Base-by-base conservation (phyloP, 2,329 filamentous ascomycete genomes). In the Phaeosphaeria sp. region DNA sequence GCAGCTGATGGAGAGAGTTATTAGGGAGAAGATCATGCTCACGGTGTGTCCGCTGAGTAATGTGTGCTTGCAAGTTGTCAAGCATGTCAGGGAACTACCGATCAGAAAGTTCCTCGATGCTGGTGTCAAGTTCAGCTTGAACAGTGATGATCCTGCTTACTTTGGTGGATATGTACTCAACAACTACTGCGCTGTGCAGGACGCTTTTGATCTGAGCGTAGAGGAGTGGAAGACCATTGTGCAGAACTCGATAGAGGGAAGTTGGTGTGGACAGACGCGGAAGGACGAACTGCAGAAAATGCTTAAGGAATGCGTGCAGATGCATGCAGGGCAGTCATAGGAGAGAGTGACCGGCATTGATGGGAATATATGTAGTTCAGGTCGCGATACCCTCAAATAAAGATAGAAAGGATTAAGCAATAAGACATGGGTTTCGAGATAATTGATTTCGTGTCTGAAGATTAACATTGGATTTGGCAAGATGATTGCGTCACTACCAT, bases 41-140 rank as follows among this genome's bases (percentile, higher is more conserved):
- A 91, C 89, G 0, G 81, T 92, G 39, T 94, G 91, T 70, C 91
- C 91, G 1, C 71, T 91, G 58, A 91, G 88, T 65, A 93, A 94
- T 75, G 86, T 93, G n/a, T 87, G 83, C 63, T 83, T 87, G 1
- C 65, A 77, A 49, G 74, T 76, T 25, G 78, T 90, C 21, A 74
- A 78, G 20, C 79, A 87, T 51, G 56, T 69, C 11, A 53, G 61
- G 17, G 55, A 69, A 39, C 79, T 89, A 33, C 89, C 90, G 0
- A 82, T 92, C 57, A 80, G 87, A 15, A 79, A 77, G 51, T 89
- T 91, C 64, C 75, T 92, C 20, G 84, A 90, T 42, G 79, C 79
- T 6, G 86, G 87, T 0, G 86, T 92, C 40, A 82, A 79, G 59
- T 91, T 92, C 74, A 89, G 86, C 55, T 86, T 92, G 73, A 92